These are phyloP conservation scores for Echria macrotheca DNA, from an alignment of 495 filamentous ascomycete species.

Conservation along the genomic window DNA sequence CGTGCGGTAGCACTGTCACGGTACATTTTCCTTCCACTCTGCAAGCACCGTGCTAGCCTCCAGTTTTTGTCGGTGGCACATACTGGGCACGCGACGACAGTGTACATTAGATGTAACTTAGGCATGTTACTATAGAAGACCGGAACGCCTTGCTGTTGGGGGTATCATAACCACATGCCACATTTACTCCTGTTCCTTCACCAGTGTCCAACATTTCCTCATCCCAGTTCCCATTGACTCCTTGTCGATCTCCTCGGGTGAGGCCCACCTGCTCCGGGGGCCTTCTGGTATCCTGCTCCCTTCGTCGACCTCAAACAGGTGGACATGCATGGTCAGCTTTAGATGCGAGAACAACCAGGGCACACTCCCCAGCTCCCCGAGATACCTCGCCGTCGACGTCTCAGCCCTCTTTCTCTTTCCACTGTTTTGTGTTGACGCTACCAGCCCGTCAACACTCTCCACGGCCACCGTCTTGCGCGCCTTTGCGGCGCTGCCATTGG, in stretches of 20 bases:
- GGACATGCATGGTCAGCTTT: slow-evolving; percentile 43
- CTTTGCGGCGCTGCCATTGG: slow-evolving; percentile 18
- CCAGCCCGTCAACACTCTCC: slow-evolving; percentile 19
- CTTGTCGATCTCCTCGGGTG: slow-evolving; percentile 23
- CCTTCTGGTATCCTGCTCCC: background rate
- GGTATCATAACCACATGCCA: no score
- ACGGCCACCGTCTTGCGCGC: slow-evolving; percentile 21
- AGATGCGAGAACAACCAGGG: slow-evolving; percentile 46
- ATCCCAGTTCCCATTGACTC: slow-evolving; percentile 47
- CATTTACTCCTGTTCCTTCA: slow-evolving; percentile 5
- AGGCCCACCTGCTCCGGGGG: slow-evolving; percentile 28
- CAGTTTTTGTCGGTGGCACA: no score
- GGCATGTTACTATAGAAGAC: no score
- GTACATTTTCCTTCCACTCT: no score
- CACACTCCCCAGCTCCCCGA: slow-evolving; percentile 33
- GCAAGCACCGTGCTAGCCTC: no score
- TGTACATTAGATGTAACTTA: no score
- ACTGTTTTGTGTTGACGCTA: background rate
- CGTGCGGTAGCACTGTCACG: slow-evolving; percentile 34
- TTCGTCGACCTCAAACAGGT: slow-evolving; percentile 30
- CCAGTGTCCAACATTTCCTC: slow-evolving; percentile 41
- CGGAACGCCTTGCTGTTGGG: no score
- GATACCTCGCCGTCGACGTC: background rate
- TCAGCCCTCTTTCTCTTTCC: background rate
- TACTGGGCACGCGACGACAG: no score